Base-by-base conservation (phyloP, 345 rosid species). In the Clausena lansium region DNA sequence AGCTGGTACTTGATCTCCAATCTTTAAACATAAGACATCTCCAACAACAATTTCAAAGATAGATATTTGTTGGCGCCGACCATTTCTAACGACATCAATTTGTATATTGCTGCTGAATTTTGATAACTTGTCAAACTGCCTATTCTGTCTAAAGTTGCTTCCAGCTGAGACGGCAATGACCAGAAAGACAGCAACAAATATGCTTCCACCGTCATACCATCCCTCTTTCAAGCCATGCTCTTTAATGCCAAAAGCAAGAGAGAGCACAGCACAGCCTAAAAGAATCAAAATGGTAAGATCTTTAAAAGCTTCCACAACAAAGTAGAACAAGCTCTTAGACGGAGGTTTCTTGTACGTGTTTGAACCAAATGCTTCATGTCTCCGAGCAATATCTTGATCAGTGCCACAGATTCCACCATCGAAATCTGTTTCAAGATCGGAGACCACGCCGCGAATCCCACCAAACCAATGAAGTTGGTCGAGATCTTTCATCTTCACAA, bases 131-230 rank as follows among this genome's bases (percentile, higher is more conserved):
- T 81, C 87, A 7, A 91, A 91, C 76, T 88, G 93, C 50, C 75
- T 84, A 77, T 75, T 84, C 69, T 91, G 89, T 33, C 87, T 84
- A 69, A 78, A 85, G 45, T 91, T 88, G 62, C 89, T 93, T 2
- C 80, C 33, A 0, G 94, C 88, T 2, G 95, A 88, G 70, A 89
- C 86, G 0, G 83, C 80, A 32, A 91, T 85, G 30, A 86, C 91
- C 2, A 89, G 82, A 47, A 93, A 86, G 9, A 89, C 86, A 0
- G 95, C 91, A 0, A 89, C 85, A 68, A 87, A 81, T 24, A 89
- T 88, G 84, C 92, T 88, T 38, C 90, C 95, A 9, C 95, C 94
- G 32, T 91, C 95, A 14, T 89, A 89, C 94, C 97, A 93, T 1
- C 94, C 93, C 65, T 88, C 92, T 73, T 83, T 84, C 2, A 78